Evolutionary conservation across 345 rosid species (phyloP), one percentile per base, ranked within the genome.

Genomic region (Luvunga scandens): DNA sequence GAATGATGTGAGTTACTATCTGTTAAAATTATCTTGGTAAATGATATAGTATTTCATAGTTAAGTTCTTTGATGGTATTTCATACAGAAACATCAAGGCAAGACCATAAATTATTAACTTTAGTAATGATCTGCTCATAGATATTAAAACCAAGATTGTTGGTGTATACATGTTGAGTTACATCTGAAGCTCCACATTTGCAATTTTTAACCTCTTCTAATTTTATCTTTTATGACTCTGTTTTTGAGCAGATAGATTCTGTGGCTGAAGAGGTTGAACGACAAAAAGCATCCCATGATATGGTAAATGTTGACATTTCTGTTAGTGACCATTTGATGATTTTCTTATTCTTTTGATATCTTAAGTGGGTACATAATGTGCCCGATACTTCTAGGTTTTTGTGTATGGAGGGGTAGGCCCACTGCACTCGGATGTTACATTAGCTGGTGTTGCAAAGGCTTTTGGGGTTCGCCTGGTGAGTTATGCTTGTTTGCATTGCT

Each of bases 221-320:
- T 86, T 45, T 71, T 36, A 24, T 33, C 53, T 42, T 81, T 85
- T 82, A 14, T 59, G 28, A 66, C 80, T 50, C 82, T 73, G 76
- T 75, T 59, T 81, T 77, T 75, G 69, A 85, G 71, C 89, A 96
- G 99, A 83, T 94, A 81, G 99, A 96, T 89, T 90, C 93, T 64
- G 99, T 96, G 71, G 98, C 98, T 61, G 98, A 94, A 87, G 99
- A 94, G 82, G 97, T 96, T 75, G 99, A 94, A 60, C 92, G 83
- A 63, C 86, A 77, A 75, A 92, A 85, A 85, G 89, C 93, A 71
- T 78, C 88, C 67, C 85, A 85, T 85, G 97, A 96, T 83, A 86
- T 94, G 94, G 99, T 96, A 85, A 84, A 66, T 36, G n/a, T 69
- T 77, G 56, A 13, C 28, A 36, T 71, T 72, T 30, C 12, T 75